Base-by-base conservation (phyloP, 1,139 yeast genomes). In the Pichia kudriavzevii region DNA sequence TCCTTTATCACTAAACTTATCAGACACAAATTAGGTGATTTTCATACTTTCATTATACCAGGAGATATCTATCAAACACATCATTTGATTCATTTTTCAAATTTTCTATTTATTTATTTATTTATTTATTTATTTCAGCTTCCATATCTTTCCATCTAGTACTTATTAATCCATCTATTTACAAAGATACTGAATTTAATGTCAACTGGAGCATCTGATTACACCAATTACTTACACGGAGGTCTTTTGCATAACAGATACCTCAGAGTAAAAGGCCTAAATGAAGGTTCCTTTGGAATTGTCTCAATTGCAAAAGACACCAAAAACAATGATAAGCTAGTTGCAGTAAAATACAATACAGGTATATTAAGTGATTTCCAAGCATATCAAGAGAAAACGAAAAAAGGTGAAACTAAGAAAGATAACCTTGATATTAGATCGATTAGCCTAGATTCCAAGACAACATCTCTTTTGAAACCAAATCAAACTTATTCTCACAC, bases 221-320 rank as follows among this genome's bases (percentile, higher is more conserved):
- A 72, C 56, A 64, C 66, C 36, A 52, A 52, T 23, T 80, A 79
- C 56, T 74, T 75, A 46, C 66, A 69, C 37, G 93, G 93, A 21
- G 70, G 68, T 12, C 64, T 79, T 34, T 65, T 82, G 38, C 68
- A 75, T 45, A 67, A 66, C 40, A 66, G 84, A 42, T 88, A 87
- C 63, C 63, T 65, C 41, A 78, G 79, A 51, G 69, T 85, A 12
- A 76, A 79, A 37, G 88, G 81, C 52, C 74, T 88, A 41, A 84
- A 91, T 56, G 91, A 84, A 58, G 97, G 97, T 24, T 85, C 96
- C 0, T 88, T 85, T 58, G 97, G 97, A 29, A 72, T 82, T 35
- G 97, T 88, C 8, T 79, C 94, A 2, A 69, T 88, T 22, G 96
- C 95, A 6, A 77, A 76, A 50, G 95, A 88, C 56, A 63, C 70